These are phyloP conservation scores for Schwanniomyces sp. DNA, from an alignment of 805 yeast species.

Conservation along the genomic window DNA sequence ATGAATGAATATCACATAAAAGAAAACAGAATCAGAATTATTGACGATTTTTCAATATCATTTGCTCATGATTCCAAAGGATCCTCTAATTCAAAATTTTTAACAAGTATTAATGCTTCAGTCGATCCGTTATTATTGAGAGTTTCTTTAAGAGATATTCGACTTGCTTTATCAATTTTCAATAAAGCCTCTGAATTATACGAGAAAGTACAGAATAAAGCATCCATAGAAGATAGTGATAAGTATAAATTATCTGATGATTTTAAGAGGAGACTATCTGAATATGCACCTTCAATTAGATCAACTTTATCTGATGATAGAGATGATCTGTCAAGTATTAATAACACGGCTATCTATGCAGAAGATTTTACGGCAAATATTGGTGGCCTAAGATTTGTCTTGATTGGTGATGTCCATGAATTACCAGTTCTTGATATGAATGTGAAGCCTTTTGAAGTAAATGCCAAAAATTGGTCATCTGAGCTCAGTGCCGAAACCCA, in stretches of 20 bases:
- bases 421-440: conserved; percentile 81
- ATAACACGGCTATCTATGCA: conserved; percentile 54
- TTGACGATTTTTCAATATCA: conserved; percentile 87
- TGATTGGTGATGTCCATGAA: conserved; percentile 90
- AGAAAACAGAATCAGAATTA: conserved; percentile 69
- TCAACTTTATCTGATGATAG: conserved; percentile 35
- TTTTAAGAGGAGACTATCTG: conserved; percentile 57
- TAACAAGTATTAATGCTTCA: conserved; percentile 66
- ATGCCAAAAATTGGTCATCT: conserved; percentile 83
- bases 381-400: conserved; percentile 76
- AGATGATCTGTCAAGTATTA: conserved; percentile 10
- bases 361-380: conserved; percentile 67
- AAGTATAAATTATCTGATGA: conserved; percentile 56
- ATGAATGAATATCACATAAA: conserved; percentile 68
- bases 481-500: conserved; percentile 69
- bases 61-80: conserved; percentile 71
- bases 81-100: conserved; percentile 53
- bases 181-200: conserved; percentile 66
- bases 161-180: conserved; percentile 72
- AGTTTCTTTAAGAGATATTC: conserved; percentile 82
- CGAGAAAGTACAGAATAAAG: conserved; percentile 18
- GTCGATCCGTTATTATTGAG: conserved; percentile 81
- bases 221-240: conserved; percentile 15
- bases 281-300: conserved; percentile 67
- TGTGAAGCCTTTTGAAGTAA: conserved; percentile 64